Evolutionary conservation across 208 protist genomes (phyloP).

Genomic region (Leptomonas seymouri): DNA sequence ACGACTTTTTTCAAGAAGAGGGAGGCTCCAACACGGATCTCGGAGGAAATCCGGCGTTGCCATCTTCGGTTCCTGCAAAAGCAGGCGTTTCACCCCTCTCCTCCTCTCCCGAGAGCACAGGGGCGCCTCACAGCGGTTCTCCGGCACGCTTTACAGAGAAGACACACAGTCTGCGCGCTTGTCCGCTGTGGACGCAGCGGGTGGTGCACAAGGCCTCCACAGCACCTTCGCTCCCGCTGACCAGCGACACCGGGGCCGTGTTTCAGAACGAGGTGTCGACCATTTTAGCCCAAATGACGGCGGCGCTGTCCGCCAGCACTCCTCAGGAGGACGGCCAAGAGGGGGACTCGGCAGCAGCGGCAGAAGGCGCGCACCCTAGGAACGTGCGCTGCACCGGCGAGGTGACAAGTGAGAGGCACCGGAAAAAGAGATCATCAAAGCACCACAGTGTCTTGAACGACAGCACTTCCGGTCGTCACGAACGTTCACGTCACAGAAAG

Average conservation of each 20-base stretch:
- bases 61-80: not conserved
- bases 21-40: not conserved
- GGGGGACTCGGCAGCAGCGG: not conserved
- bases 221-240: not conserved
- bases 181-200: slow-evolving; percentile 21
- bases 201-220: slow-evolving; percentile 7
- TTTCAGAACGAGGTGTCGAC: slow-evolving; percentile 19
- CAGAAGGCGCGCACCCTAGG: not conserved
- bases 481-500: not conserved
- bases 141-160: not conserved
- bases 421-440: slow-evolving; percentile 6
- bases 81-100: not conserved
- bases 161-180: not conserved
- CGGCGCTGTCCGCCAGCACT: slow-evolving; percentile 14
- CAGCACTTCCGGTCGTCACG: not conserved
- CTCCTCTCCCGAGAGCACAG: not conserved
- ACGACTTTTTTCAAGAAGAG: slow-evolving; percentile 27
- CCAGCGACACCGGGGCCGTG: not conserved
- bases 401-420: not conserved
- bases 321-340: not conserved
- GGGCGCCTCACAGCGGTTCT: not conserved
- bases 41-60: not conserved
- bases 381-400: not conserved
- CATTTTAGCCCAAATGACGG: slow-evolving; percentile 28
- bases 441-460: slow-evolving; percentile 1